Conservation (phyloP, 1,284 basidiomycete species). For the Moesziomyces antarcticus region DNA sequence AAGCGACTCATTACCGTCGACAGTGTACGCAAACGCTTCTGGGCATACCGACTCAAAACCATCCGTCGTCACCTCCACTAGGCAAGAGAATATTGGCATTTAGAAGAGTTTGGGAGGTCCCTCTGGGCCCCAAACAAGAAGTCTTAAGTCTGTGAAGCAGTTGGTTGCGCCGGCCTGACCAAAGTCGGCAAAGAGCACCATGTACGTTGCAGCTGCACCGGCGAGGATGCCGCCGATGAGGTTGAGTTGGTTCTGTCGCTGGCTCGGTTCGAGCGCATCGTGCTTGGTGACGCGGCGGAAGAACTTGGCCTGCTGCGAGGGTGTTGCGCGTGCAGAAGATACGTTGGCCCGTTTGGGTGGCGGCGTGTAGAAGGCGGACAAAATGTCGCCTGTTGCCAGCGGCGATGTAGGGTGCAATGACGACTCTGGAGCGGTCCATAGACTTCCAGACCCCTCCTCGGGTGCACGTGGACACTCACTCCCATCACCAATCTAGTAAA, state of each 20-base stretch:
- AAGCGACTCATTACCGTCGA: constrained; percentile 43
- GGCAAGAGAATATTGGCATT: not conserved
- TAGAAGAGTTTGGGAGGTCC: constrained; percentile 29
- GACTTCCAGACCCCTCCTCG: not conserved
- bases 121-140: constrained; percentile 22
- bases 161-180: constrained; percentile 10
- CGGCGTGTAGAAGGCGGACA: constrained; percentile 26
- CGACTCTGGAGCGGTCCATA: constrained; percentile 39
- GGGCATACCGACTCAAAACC: constrained; percentile 33
- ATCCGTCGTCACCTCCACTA: constrained; percentile 6
- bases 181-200: constrained; percentile 46
- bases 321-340: not conserved
- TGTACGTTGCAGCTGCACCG: constrained; percentile 8
- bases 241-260: constrained; percentile 26
- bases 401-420: constrained; percentile 27
- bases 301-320: constrained; percentile 27
- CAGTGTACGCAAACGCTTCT: constrained; percentile 46
- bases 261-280: constrained; percentile 16
- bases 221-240: constrained; percentile 27
- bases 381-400: constrained; percentile 14
- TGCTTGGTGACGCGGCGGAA: constrained; percentile 36
- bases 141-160: constrained; percentile 25
- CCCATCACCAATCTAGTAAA: not conserved
- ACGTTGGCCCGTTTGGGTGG: constrained; percentile 15
- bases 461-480: not conserved